These are phyloP conservation scores for Lojkania enalia DNA, from an alignment of 2,329 filamentous ascomycete species.

Conservation along the genomic window DNA sequence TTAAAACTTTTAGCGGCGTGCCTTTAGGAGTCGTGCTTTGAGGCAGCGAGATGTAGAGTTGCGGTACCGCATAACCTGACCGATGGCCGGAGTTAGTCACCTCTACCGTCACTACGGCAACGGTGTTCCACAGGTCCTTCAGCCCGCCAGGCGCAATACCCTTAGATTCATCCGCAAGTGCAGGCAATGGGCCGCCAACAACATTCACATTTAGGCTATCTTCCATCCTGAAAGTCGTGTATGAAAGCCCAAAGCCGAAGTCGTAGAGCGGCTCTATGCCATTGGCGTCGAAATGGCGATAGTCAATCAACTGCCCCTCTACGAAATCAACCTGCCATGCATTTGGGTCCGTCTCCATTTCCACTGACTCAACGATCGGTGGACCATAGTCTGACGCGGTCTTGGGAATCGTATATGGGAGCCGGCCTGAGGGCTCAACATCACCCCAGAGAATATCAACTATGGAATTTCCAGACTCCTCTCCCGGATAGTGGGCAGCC, in stretches of 20 bases:
- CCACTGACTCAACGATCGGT: constrained; percentile 54
- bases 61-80: neutral
- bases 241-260: constrained; percentile 63
- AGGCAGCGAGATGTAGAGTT: constrained; percentile 2
- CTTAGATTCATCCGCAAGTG: neutral
- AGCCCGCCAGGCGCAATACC: neutral
- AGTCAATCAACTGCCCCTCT: constrained; percentile 81
- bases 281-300: constrained; percentile 70
- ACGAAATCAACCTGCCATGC: constrained; percentile 65
- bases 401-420: constrained; percentile 77
- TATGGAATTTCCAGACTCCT: constrained; percentile 77
- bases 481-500: constrained; percentile 77
- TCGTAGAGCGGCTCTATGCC: constrained; percentile 71
- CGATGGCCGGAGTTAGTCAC: neutral
- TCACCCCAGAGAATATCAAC: constrained; percentile 78
- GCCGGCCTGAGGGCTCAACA: constrained; percentile 72
- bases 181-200: neutral
- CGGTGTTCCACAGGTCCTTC: neutral
- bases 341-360: constrained; percentile 64
- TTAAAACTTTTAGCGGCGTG: neutral
- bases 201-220: neutral
- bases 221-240: neutral
- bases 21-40: neutral
- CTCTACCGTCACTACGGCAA: neutral
- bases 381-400: constrained; percentile 68